Percentiles rank a stretch among this genome's conserved stretches.
Conservation (phyloP, 2,329 filamentous ascomycete species). For the Colletotrichum godetiae region DNA sequence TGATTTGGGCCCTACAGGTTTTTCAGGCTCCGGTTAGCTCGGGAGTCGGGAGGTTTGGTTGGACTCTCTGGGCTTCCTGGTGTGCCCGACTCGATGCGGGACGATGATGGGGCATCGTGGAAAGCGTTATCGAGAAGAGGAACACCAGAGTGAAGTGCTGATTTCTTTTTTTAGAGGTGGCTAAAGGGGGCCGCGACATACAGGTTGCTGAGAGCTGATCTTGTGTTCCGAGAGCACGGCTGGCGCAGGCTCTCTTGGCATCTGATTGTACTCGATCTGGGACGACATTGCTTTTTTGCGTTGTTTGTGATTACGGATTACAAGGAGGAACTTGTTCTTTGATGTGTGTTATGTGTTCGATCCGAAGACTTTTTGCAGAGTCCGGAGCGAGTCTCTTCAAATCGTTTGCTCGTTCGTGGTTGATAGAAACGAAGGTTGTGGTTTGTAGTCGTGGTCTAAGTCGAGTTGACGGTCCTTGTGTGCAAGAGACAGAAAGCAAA, state of each 20-base stretch:
- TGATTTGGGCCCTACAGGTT: slow-evolving; percentile 44
- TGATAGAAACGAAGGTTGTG: slow-evolving; percentile 13
- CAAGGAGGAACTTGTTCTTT: neutral
- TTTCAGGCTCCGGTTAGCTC: neutral
- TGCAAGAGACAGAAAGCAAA: neutral
- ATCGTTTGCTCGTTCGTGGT: neutral
- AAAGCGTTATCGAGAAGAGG: neutral
- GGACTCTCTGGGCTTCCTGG: neutral
- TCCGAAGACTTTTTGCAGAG: no score
- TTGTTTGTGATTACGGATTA: slow-evolving; percentile 8
- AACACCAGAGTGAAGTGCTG: neutral
- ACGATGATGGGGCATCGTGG: neutral
- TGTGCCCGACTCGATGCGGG: neutral
- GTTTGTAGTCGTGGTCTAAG: neutral
- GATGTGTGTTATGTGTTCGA: no score
- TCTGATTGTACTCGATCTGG: slow-evolving; percentile 39
- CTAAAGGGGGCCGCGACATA: slow-evolving; percentile 39
- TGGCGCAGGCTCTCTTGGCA: slow-evolving; percentile 48
- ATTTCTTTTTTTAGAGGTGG: neutral
- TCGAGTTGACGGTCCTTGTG: neutral
- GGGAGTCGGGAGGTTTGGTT: no score
- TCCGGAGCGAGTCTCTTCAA: neutral
- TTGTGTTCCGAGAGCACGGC: slow-evolving; percentile 41
- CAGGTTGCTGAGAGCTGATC: slow-evolving; percentile 48
- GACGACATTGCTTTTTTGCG: slow-evolving; percentile 7